phyloP scores from a whole-genome alignment of 1,284 basidiomycete genomes.

The Apiotrichum montevideense region DNA sequence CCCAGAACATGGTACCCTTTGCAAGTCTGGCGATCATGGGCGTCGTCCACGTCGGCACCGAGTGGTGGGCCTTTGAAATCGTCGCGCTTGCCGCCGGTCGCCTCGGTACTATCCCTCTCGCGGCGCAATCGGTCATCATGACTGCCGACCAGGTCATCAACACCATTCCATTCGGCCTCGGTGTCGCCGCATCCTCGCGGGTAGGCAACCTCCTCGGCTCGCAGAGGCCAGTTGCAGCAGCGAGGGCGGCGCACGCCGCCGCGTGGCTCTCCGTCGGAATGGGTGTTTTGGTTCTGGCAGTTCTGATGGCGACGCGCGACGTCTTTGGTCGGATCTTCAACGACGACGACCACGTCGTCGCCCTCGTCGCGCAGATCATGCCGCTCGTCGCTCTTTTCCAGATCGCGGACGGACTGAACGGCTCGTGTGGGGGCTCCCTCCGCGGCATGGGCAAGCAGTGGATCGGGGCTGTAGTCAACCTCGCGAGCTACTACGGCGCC shows the following conservation, averaged over 20 bases:
- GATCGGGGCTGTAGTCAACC: slow-evolving; percentile 4
- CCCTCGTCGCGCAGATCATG: slow-evolving; percentile 3
- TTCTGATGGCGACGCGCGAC: slow-evolving; percentile 1
- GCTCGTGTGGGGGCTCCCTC: slow-evolving; percentile 1
- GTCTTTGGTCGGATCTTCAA: slow-evolving; percentile 2
- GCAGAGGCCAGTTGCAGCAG: background rate
- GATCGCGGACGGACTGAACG: slow-evolving; percentile 7
- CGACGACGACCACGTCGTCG: slow-evolving; percentile 1
- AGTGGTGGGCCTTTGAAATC: slow-evolving; percentile 7
- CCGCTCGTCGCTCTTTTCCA: slow-evolving; percentile 5
- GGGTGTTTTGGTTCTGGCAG: background rate
- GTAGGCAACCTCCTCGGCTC: slow-evolving; percentile 6
- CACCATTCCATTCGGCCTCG: slow-evolving; percentile 7
- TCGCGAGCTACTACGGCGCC: slow-evolving; percentile 2
- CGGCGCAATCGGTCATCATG: slow-evolving; percentile 5
- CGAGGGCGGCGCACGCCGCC: background rate
- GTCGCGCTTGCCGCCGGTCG: slow-evolving; percentile 4
- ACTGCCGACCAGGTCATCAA: slow-evolving; percentile 10
- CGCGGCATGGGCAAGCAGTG: slow-evolving; percentile 8
- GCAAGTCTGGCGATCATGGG: slow-evolving; percentile 3
- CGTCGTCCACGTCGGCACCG: slow-evolving; percentile 7
- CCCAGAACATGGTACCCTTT: background rate
- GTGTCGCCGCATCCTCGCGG: slow-evolving; percentile 1
- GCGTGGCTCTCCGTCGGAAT: background rate
- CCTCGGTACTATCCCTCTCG: slow-evolving; percentile 5